Conservation (phyloP, 2,329 filamentous ascomycete species). For the Fusarium albidum region DNA sequence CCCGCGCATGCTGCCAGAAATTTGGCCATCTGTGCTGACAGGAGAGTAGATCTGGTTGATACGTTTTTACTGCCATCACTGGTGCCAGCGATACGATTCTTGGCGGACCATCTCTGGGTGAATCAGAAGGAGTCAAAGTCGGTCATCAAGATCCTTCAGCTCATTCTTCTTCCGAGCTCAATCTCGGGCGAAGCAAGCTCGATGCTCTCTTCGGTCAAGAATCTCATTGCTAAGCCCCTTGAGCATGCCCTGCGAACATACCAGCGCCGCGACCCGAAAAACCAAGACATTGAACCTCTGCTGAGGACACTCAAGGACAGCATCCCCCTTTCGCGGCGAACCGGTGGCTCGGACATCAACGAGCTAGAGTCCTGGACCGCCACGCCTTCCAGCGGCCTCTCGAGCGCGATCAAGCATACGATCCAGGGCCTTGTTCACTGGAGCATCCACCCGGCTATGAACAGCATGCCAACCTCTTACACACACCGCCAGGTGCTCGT, state of each 20-base stretch:
- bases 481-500: slow-evolving; percentile 75
- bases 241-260: slow-evolving; percentile 73
- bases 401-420: slow-evolving; percentile 65
- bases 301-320: slow-evolving; percentile 70
- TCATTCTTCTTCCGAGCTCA: slow-evolving; percentile 74
- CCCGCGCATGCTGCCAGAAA: not conserved
- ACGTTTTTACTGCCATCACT: slow-evolving; percentile 83
- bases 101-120: slow-evolving; percentile 74
- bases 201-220: slow-evolving; percentile 76
- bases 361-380: slow-evolving; percentile 75
- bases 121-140: slow-evolving; percentile 72
- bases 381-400: slow-evolving; percentile 63
- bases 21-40: slow-evolving; percentile 16
- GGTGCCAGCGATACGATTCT: slow-evolving; percentile 75
- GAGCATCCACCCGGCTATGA: slow-evolving; percentile 65
- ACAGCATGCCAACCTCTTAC: slow-evolving; percentile 69
- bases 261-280: slow-evolving; percentile 71
- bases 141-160: slow-evolving; percentile 74
- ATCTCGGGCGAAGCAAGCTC: slow-evolving; percentile 75
- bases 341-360: slow-evolving; percentile 67
- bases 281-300: slow-evolving; percentile 75
- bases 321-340: slow-evolving; percentile 67
- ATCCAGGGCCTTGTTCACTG: slow-evolving; percentile 72
- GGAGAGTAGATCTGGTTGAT: slow-evolving; percentile 71
- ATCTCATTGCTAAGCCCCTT: slow-evolving; percentile 73